Percentiles rank a stretch among this genome's conserved stretches.
Evolutionary conservation across 495 filamentous ascomycete genomes (phyloP).

Genomic region (Penicillium paxilli): DNA sequence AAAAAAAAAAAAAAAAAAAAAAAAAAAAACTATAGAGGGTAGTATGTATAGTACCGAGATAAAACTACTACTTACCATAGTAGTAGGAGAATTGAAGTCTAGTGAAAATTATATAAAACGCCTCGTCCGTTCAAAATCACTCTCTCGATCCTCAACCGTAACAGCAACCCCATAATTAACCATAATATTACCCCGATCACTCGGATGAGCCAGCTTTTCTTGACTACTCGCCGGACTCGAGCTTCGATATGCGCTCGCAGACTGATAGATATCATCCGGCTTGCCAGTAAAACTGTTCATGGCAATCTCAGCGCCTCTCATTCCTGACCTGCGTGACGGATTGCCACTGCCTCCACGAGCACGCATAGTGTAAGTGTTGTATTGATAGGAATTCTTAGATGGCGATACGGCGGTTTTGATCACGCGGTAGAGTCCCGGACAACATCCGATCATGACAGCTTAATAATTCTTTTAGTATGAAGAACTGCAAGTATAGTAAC

Average conservation of each 20-base stretch:
- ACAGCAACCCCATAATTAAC: conserved; percentile 10
- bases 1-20: no score
- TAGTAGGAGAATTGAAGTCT: no score
- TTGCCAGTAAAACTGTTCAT: background rate
- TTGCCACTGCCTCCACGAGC: conserved; percentile 4
- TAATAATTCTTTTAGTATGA: background rate
- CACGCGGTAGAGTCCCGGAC: conserved; percentile 22
- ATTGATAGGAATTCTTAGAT: conserved; percentile 9
- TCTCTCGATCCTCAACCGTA: conserved; percentile 3
- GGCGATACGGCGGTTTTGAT: conserved; percentile 12
- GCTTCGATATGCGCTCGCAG: conserved; percentile 10
- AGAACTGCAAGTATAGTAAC: background rate
- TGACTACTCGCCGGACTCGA: conserved; percentile 16
- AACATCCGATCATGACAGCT: conserved; percentile 24
- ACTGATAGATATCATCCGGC: background rate
- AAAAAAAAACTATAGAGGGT: no score
- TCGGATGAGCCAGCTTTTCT: conserved; percentile 8
- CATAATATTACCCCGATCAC: conserved; percentile 6
- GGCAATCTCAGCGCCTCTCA: conserved; percentile 3
- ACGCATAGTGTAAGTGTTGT: conserved; percentile 11
- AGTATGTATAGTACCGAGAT: no score
- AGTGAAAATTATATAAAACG: background rate
- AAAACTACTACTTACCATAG: no score
- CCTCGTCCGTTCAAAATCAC: conserved; percentile 1
- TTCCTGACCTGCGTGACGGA: conserved; percentile 4